These are phyloP conservation scores for Neofusicoccum umdonicola DNA, from an alignment of 2,329 filamentous ascomycete species.

Conservation along the genomic window DNA sequence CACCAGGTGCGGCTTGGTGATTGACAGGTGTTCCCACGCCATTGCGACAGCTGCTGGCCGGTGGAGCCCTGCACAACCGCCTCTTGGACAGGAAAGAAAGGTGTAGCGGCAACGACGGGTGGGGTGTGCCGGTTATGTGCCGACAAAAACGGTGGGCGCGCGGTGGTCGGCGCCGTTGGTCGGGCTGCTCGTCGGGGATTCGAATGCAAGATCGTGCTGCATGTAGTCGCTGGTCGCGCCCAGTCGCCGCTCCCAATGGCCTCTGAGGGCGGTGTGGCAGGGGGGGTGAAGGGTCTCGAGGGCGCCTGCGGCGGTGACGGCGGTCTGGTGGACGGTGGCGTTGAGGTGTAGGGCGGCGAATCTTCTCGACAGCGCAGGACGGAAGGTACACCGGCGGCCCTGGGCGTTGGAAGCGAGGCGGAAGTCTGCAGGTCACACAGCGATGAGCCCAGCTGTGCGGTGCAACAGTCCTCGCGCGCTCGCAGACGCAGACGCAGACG, in stretches of 20 bases:
- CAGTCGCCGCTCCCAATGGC: constrained; percentile 47
- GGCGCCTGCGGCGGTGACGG: constrained; percentile 7
- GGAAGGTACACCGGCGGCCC: neutral
- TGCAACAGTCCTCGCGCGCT: neutral
- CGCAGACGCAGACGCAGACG: neutral
- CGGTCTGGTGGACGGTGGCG: neutral
- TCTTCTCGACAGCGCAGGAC: neutral
- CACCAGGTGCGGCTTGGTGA: constrained; percentile 95
- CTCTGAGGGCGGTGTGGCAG: neutral
- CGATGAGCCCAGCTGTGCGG: constrained; percentile 1
- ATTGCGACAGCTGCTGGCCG: constrained; percentile 42
- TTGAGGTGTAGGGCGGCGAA: constrained; percentile 6
- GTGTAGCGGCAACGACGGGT: constrained; percentile 10
- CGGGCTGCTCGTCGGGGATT: constrained; percentile 23
- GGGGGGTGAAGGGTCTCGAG: neutral
- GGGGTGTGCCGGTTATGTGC: constrained; percentile 25
- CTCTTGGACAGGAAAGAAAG: neutral
- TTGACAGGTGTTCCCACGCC: constrained; percentile 76
- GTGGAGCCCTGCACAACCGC: neutral
- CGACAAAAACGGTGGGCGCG: constrained; percentile 22
- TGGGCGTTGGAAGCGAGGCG: neutral
- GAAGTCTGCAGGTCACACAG: neutral
- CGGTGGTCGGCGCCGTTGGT: constrained; percentile 23
- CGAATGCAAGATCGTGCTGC: constrained; percentile 32
- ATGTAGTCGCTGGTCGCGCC: constrained; percentile 48